A percentile compares a stretch with the other conserved stretches of the same genome.
These are phyloP conservation scores for Cardamine resedifolia DNA, from an alignment of 345 rosid species.

Conservation along the genomic window DNA sequence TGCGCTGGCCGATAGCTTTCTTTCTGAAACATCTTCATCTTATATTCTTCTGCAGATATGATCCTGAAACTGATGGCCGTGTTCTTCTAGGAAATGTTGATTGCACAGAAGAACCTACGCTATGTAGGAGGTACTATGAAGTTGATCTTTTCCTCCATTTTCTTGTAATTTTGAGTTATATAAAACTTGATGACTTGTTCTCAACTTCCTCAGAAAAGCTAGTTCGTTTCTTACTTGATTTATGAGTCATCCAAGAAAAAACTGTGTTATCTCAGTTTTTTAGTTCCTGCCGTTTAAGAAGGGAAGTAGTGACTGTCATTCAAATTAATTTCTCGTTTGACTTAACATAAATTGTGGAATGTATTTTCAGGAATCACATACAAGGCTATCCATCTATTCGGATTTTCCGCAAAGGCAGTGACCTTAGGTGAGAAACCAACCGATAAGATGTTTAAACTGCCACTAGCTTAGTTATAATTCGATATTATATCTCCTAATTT, in stretches of 20 bases:
- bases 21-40: constrained; percentile 20
- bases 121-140: constrained; percentile 74
- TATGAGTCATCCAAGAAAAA: not conserved
- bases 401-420: constrained; percentile 94
- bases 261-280: not conserved
- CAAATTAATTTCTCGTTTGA: not conserved
- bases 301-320: constrained; percentile 2
- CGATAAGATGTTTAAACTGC: constrained; percentile 13
- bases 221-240: not conserved
- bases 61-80: constrained; percentile 93
- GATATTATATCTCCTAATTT: constrained; percentile 5
- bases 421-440: constrained; percentile 59
- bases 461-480: constrained; percentile 1
- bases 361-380: constrained; percentile 69
- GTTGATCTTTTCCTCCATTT: constrained; percentile 14
- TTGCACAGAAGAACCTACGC: constrained; percentile 68
- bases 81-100: constrained; percentile 84
- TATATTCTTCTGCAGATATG: constrained; percentile 59
- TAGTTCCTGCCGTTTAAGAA: not conserved
- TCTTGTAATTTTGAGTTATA: constrained; percentile 14
- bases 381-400: constrained; percentile 99
- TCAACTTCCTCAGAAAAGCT: constrained; percentile 9
- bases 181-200: constrained; percentile 16
- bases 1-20: not conserved
- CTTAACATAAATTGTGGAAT: constrained; percentile 7